These are phyloP conservation scores for Lachnellula subtilissima DNA, from an alignment of 2,329 filamentous ascomycete species.

Conservation along the genomic window DNA sequence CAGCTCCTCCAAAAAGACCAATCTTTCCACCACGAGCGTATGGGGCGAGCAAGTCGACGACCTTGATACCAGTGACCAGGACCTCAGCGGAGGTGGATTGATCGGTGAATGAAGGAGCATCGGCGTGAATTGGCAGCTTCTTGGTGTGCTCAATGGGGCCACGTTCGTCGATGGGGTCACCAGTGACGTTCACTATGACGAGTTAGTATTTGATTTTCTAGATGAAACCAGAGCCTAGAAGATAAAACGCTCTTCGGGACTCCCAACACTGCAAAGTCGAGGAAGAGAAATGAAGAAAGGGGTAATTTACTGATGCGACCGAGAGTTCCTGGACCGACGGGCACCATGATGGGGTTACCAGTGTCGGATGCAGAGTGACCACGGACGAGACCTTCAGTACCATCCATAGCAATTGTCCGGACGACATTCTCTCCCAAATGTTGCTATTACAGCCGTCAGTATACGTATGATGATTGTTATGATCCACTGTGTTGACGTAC, in stretches of 20 bases:
- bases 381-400: constrained; percentile 99
- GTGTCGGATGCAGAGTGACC: constrained; percentile 81
- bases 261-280: no score
- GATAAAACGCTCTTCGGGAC: no score
- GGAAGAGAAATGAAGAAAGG: no score
- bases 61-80: constrained; percentile 99
- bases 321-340: constrained; percentile 87
- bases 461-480: constrained; percentile 11
- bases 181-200: constrained; percentile 81
- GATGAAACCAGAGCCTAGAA: no score
- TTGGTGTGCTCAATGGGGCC: constrained; percentile 94
- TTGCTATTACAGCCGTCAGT: constrained; percentile 64
- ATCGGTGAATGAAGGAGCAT: constrained; percentile 86
- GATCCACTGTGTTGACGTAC: constrained; percentile 51
- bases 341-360: constrained; percentile 91
- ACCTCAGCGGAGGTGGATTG: constrained; percentile 96
- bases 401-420: constrained; percentile 99
- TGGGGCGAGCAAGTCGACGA: constrained; percentile 96
- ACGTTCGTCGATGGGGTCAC: constrained; percentile 99
- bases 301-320: constrained; percentile 70
- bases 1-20: constrained; percentile 99
- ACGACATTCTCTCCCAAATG: constrained; percentile 99
- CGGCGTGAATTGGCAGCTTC: constrained; percentile 85
- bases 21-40: constrained; percentile 99
- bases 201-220: no score